Evolutionary conservation across 257 asterid species (phyloP), one percentile per base, ranked within the genome.

Genomic region (Paulownia fortunei): DNA sequence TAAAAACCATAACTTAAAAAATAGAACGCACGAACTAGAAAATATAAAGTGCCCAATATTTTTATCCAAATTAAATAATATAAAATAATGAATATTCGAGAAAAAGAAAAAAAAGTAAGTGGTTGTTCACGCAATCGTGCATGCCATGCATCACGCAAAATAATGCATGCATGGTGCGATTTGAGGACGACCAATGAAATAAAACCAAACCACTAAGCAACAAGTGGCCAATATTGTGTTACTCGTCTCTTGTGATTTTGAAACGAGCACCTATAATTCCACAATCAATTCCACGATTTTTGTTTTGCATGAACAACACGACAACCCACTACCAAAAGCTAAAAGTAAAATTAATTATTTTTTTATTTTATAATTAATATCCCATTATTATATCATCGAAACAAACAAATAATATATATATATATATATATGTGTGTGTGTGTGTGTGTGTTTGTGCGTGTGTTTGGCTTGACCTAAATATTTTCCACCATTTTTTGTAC

Each of bases 301-400:
- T 80, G 73, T 71, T 78, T 84, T 56, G 69, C 76, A 60, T 82
- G 76, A 34, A 72, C 74, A 78, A 84, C 41, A 78, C 87, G 89
- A 82, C 88, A 87, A 69, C 85, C 84, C 84, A 74, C 88, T 84
- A 77, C 61, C 9, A 46, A 80, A 80, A 77, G 78, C 78, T 34
- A 49, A 67, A 49, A 32, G 9, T 27, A 37, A 5, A 39, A 73
- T 10, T 67, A 68, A 2, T 42, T 66, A 41, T 4, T n/a, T 21
- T 23, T 12, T 27, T 46, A 46, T 49, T n/a, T 10, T 27, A n/a
- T 2, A 36, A 34, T 19, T 16, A 36, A 8, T 15, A 8, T 39
- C 58, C 64, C 73, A 32, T 76, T 42, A 51, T 37, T 16, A 55
- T 46, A 41, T 6, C 3, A 61, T 21, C 12, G 7, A 46, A 24